A percentile compares a stretch with the other conserved stretches of the same genome.
Conservation (phyloP, 2,329 filamentous ascomycete species). For the Verticillium zaregamsianum region DNA sequence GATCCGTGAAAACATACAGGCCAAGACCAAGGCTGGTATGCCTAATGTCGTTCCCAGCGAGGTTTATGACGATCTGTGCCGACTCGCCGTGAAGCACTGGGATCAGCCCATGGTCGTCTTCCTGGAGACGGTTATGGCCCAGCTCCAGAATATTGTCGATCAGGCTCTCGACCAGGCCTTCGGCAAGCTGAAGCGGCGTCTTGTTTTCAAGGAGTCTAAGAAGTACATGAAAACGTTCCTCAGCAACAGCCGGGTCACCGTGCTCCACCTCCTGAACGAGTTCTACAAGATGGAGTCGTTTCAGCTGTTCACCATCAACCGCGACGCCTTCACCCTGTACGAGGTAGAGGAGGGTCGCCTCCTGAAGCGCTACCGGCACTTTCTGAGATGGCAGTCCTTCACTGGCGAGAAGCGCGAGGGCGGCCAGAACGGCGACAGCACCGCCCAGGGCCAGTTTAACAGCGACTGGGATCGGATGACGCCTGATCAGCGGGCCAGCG, state of each 20-base stretch:
- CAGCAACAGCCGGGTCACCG: conserved; percentile 28
- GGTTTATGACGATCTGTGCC: conserved; percentile 55
- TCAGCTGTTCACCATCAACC: conserved; percentile 55
- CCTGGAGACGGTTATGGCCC: conserved; percentile 39
- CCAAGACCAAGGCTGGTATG: conserved; percentile 52
- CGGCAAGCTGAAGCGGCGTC: conserved; percentile 37
- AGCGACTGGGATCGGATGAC: conserved; percentile 41
- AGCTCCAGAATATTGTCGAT: conserved; percentile 42
- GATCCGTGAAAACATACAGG: conserved; percentile 50
- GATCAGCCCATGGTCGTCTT: conserved; percentile 45
- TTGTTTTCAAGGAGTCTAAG: conserved; percentile 45
- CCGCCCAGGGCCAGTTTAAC: conserved; percentile 2
- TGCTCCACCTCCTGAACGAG: conserved; percentile 32
- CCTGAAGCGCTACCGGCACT: conserved; percentile 43
- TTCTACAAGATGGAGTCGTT: conserved; percentile 50
- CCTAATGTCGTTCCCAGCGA: conserved; percentile 55
- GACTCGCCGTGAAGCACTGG: conserved; percentile 57
- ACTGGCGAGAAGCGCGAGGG: conserved; percentile 18
- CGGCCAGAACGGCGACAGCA: not conserved
- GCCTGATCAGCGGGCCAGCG: conserved; percentile 41
- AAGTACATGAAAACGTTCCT: conserved; percentile 41
- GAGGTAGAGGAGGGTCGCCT: conserved; percentile 39
- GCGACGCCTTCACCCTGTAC: conserved; percentile 41
- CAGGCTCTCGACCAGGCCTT: conserved; percentile 44
- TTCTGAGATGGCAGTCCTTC: conserved; percentile 42